A percentile compares a stretch with the other conserved stretches of the same genome.
Evolutionary conservation across 306 rosid genomes (phyloP).

Genomic region (Carpinus fangiana): DNA sequence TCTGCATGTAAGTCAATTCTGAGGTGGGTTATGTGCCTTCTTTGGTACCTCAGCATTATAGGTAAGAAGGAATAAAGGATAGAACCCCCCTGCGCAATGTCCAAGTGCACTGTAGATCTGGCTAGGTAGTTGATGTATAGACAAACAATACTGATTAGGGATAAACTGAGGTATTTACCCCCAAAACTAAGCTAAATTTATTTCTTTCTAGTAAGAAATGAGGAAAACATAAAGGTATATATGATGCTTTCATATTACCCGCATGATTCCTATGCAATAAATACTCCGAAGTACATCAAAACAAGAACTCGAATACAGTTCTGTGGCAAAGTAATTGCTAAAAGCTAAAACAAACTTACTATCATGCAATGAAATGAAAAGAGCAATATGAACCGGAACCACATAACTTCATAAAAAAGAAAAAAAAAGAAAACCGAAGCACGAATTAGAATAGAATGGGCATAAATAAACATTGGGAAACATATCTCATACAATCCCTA

Average conservation of each 20-base stretch:
- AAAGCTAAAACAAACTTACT: not conserved
- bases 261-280: not conserved
- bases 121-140: not conserved
- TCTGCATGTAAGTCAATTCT: not conserved
- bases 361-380: not conserved
- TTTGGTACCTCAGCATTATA: not conserved
- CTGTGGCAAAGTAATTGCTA: not conserved
- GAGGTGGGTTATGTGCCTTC: not conserved
- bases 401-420: too few species aligned
- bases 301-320: not conserved
- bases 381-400: not conserved
- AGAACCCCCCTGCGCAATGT: not conserved
- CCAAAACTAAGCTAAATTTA: not conserved
- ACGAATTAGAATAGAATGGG: not conserved
- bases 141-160: not conserved
- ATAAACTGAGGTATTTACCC: not conserved
- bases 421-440: not conserved
- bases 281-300: not conserved
- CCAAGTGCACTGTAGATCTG: not conserved
- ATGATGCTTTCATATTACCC: too few species aligned
- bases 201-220: not conserved
- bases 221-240: not conserved
- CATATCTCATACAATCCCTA: slow-evolving; percentile 8
- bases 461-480: not conserved
- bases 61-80: not conserved